These are phyloP conservation scores for Tricholoma sp. DNA, from an alignment of 768 basidiomycete species.

Conservation along the genomic window DNA sequence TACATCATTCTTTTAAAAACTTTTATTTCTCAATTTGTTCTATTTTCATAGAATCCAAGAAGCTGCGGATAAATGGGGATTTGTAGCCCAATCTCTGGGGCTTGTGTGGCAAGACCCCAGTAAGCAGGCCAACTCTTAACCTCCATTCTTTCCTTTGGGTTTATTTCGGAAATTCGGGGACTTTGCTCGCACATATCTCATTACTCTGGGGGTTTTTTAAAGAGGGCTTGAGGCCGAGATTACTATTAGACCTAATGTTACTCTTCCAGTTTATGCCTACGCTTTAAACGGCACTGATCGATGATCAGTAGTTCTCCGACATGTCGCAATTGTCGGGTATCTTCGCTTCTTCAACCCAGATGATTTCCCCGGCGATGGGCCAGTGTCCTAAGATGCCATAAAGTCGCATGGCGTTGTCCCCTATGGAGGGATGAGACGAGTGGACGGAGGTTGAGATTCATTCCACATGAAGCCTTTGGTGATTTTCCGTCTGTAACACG, in stretches of 20 bases:
- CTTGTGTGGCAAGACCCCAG: conserved; percentile 31
- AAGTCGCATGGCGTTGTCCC: neutral
- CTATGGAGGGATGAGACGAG: neutral
- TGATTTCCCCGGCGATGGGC: neutral
- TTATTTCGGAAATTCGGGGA: conserved; percentile 7
- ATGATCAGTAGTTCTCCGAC: neutral
- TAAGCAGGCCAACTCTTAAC: conserved; percentile 14
- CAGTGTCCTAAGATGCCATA: neutral
- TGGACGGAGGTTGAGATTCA: neutral
- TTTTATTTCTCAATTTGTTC: neutral
- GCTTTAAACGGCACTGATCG: neutral
- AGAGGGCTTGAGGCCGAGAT: conserved; percentile 2
- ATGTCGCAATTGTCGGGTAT: neutral
- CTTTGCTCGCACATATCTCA: conserved; percentile 2
- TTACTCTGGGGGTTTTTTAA: conserved; percentile 7
- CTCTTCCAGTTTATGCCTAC: neutral
- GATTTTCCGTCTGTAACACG: conserved; percentile 72
- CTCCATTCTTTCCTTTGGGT: conserved; percentile 6
- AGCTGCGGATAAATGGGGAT: conserved; percentile 73
- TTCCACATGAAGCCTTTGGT: neutral
- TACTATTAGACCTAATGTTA: conserved; percentile 1
- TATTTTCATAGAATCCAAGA: conserved; percentile 59
- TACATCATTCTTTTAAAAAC: conserved; percentile 14
- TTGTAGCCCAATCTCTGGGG: conserved; percentile 64
- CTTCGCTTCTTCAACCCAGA: neutral